Evolutionary conservation across 2,329 filamentous ascomycete genomes (phyloP).

Genomic region (Neofusicoccum cordaticola): DNA sequence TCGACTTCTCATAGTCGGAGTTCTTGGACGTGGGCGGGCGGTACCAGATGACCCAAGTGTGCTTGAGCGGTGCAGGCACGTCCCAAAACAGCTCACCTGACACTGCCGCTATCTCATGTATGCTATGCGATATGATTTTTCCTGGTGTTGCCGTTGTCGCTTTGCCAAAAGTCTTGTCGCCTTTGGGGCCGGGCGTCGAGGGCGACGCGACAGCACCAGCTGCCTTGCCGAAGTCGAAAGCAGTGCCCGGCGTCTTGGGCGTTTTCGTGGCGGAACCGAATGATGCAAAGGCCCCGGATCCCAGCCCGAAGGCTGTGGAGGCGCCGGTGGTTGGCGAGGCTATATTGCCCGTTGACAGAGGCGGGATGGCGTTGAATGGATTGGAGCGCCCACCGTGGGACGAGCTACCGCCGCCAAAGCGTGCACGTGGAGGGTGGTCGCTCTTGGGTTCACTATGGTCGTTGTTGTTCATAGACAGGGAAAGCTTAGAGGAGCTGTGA

Average conservation of each 20-base stretch:
- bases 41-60: conserved; percentile 96
- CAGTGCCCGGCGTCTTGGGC: conserved; percentile 77
- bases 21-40: conserved; percentile 94
- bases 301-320: conserved; percentile 87
- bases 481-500: conserved; percentile 80
- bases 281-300: conserved; percentile 94
- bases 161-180: conserved; percentile 42
- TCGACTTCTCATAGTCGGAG: conserved; percentile 96
- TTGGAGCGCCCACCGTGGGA: conserved; percentile 73
- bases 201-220: conserved; percentile 45
- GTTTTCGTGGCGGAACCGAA: conserved; percentile 81
- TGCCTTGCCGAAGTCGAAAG: conserved; percentile 71
- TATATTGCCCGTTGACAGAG: conserved; percentile 62
- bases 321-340: conserved; percentile 74
- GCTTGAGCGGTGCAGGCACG: conserved; percentile 62
- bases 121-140: background rate
- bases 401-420: conserved; percentile 69
- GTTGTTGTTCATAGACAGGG: conserved; percentile 71
- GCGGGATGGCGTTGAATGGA: conserved; percentile 74
- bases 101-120: conserved; percentile 36
- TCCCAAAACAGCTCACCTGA: conserved; percentile 40
- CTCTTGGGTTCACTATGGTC: conserved; percentile 50
- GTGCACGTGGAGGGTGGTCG: conserved; percentile 60
- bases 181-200: conserved; percentile 62
- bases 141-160: conserved; percentile 15